These are phyloP conservation scores for Dispira parvispora DNA, from an alignment of 192 early-diverging fungal species.

Conservation along the genomic window DNA sequence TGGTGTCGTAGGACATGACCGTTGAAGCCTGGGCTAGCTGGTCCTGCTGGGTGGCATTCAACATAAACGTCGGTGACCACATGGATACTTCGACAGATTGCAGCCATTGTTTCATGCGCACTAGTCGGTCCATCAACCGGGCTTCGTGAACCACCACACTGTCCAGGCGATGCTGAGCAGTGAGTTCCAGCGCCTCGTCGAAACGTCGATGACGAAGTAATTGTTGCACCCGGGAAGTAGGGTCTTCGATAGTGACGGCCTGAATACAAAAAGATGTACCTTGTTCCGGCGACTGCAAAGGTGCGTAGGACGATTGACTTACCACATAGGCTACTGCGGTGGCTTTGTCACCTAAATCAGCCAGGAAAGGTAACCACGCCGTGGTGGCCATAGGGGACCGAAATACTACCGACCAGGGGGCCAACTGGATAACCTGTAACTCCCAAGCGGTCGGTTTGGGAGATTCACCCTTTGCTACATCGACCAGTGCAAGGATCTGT, in stretches of 20 bases:
- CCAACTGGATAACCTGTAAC: not conserved
- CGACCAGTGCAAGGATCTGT: not conserved
- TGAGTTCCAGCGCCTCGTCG: constrained; percentile 20
- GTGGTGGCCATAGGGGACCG: not conserved
- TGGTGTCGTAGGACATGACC: constrained; percentile 1
- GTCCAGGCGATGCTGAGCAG: constrained; percentile 16
- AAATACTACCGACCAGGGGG: not conserved
- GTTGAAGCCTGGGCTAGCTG: not conserved
- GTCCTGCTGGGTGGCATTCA: not conserved
- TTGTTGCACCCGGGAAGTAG: constrained; percentile 11
- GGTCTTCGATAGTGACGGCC: not conserved
- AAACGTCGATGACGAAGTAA: constrained; percentile 17
- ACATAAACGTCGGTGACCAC: not conserved
- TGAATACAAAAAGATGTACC: not conserved
- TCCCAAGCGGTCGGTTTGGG: not conserved
- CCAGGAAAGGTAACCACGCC: not conserved
- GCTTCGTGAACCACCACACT: constrained; percentile 15
- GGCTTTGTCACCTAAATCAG: not conserved
- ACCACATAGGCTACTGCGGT: not conserved
- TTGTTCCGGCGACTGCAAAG: not conserved
- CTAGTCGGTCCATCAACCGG: constrained; percentile 14
- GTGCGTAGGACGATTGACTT: not conserved
- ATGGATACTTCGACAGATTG: not conserved
- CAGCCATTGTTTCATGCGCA: not conserved
- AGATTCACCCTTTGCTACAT: not conserved